Conservation (phyloP, 2,329 filamentous ascomycete species). For the Leptographium wingfieldii region DNA sequence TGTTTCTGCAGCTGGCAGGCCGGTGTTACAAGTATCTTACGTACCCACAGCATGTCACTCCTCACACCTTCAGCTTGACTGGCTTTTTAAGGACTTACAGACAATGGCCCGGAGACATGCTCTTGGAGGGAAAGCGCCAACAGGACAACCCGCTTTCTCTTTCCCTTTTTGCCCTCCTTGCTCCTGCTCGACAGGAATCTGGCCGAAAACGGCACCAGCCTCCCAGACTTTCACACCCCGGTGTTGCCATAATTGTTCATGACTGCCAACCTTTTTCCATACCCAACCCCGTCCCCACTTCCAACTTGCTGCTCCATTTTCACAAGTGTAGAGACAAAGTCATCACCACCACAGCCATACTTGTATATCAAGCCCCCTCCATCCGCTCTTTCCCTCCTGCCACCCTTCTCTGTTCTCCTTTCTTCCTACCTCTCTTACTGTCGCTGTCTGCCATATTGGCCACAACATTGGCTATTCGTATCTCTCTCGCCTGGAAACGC, state of each 20-base stretch:
- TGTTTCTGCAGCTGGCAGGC: neutral
- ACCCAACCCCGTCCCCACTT: neutral
- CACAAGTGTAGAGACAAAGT: neutral
- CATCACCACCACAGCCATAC: neutral
- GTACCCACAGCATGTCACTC: neutral
- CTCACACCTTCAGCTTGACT: neutral
- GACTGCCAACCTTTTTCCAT: neutral
- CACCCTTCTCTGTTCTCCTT: neutral
- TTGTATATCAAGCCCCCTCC: slow-evolving; percentile 2
- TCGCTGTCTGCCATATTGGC: neutral
- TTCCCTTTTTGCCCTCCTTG: neutral
- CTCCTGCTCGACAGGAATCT: neutral
- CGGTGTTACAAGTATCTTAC: neutral
- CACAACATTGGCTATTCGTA: neutral
- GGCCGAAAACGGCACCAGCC: neutral
- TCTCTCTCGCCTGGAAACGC: neutral
- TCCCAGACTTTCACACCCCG: neutral
- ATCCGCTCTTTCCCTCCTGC: neutral
- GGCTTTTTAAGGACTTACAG: neutral
- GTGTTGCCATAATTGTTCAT: neutral
- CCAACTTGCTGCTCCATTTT: neutral
- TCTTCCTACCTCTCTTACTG: neutral
- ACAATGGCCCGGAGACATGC: neutral
- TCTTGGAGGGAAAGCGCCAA: neutral
- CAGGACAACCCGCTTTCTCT: neutral